Evolutionary conservation across 805 yeast species (phyloP).

Genomic region (Candida xyloterini): DNA sequence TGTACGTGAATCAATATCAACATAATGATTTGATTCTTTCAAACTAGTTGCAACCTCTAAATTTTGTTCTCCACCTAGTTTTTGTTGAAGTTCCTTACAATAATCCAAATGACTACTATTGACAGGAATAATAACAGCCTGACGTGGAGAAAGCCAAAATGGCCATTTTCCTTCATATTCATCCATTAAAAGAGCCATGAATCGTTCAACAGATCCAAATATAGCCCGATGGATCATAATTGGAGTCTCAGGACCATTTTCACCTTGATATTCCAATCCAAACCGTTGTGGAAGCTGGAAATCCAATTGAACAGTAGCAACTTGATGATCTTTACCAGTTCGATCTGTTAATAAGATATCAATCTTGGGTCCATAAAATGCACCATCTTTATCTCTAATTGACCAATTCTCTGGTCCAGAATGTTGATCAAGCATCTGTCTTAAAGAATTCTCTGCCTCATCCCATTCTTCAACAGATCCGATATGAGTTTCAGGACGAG

Average conservation of each 20-base stretch:
- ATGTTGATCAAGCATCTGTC: conserved; percentile 51
- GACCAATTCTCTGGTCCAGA: conserved; percentile 57
- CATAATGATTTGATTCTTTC: conserved; percentile 58
- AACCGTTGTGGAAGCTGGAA: conserved; percentile 91
- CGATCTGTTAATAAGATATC: conserved; percentile 83
- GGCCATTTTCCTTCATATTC: conserved; percentile 96
- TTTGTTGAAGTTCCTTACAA: conserved; percentile 46
- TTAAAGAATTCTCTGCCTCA: conserved; percentile 69
- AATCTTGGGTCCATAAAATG: conserved; percentile 94
- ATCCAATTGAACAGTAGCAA: conserved; percentile 93
- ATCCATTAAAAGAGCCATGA: conserved; percentile 85
- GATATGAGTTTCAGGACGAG: conserved; percentile 79
- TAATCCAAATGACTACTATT: conserved; percentile 56
- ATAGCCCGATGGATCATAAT: conserved; percentile 97
- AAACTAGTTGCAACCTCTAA: conserved; percentile 48
- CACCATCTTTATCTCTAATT: conserved; percentile 92
- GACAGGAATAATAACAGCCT: conserved; percentile 80
- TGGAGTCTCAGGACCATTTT: conserved; percentile 60
- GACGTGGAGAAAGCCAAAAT: conserved; percentile 93
- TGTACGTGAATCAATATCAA: conserved; percentile 70
- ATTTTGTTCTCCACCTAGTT: conserved; percentile 47
- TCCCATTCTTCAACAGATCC: conserved; percentile 82
- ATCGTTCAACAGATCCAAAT: conserved; percentile 91
- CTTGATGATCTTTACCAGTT: conserved; percentile 79
- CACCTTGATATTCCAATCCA: conserved; percentile 61